These are phyloP conservation scores for Ophiostoma fasciatum DNA, from an alignment of 2,329 filamentous ascomycete species.

Conservation along the genomic window DNA sequence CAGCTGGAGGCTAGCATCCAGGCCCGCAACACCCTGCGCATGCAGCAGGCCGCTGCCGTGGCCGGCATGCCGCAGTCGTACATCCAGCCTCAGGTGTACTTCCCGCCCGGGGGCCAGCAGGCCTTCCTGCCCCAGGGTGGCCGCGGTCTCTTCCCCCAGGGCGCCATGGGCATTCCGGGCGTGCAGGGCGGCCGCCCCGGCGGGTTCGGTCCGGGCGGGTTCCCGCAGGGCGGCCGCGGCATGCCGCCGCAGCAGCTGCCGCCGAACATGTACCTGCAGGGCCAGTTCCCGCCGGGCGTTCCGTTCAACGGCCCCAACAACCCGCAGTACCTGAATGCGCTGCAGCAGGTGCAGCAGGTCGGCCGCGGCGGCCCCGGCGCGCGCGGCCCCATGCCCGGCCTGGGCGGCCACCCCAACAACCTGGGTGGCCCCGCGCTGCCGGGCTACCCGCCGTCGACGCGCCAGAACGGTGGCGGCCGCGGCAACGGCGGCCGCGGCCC, in stretches of 20 bases:
- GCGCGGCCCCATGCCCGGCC: conserved; percentile 57
- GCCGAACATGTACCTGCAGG: conserved; percentile 73
- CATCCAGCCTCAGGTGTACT: conserved; percentile 88
- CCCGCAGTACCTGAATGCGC: conserved; percentile 67
- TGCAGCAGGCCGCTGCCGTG: conserved; percentile 90
- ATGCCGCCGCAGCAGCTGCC: conserved; percentile 73
- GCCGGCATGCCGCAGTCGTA: conserved; percentile 77
- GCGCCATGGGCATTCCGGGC: conserved; percentile 50
- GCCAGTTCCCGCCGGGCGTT: conserved; percentile 58
- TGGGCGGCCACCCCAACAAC: conserved; percentile 31
- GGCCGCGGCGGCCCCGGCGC: conserved; percentile 48
- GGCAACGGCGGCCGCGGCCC: conserved; percentile 25
- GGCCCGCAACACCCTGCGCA: conserved; percentile 93
- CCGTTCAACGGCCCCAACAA: conserved; percentile 69
- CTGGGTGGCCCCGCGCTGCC: conserved; percentile 44
- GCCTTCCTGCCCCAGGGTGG: conserved; percentile 48
- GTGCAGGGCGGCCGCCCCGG: conserved; percentile 71
- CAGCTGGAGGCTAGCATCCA: conserved; percentile 99
- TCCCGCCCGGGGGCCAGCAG: conserved; percentile 67
- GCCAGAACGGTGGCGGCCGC: conserved; percentile 27
- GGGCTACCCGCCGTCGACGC: conserved; percentile 42
- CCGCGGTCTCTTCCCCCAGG: conserved; percentile 53
- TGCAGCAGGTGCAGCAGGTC: conserved; percentile 59
- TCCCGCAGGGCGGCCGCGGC: conserved; percentile 77
- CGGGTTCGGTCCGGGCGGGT: conserved; percentile 64